phyloP scores from a whole-genome alignment of 2,329 filamentous ascomycete genomes.

The Eutypa lata region DNA sequence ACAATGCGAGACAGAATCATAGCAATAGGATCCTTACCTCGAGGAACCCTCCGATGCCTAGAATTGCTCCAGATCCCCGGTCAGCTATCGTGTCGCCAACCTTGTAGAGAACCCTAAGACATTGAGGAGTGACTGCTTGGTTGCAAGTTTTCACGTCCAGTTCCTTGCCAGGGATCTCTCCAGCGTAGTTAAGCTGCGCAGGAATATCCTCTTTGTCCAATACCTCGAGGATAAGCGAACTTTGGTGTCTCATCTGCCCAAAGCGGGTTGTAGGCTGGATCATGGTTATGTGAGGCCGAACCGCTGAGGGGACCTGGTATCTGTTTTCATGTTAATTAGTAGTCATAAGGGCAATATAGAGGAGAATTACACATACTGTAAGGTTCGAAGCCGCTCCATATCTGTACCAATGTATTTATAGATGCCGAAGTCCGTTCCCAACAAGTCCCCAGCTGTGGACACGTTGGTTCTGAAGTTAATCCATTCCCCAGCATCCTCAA shows the following conservation, averaged over 20 bases:
- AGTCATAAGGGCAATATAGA: neutral
- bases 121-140: conserved; percentile 41
- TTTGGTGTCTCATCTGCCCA: conserved; percentile 44
- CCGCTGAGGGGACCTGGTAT: conserved; percentile 58
- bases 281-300: conserved; percentile 55
- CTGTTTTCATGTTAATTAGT: conserved; percentile 20
- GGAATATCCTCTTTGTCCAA: conserved; percentile 22
- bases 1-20: neutral
- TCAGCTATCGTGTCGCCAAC: conserved; percentile 37
- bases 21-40: conserved; percentile 11
- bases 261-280: conserved; percentile 66
- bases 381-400: conserved; percentile 45
- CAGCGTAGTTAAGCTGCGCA: conserved; percentile 9
- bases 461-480: conserved; percentile 55
- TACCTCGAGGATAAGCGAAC: conserved; percentile 36
- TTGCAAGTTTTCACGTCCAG: conserved; percentile 32
- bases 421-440: conserved; percentile 55
- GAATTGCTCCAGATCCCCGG: conserved; percentile 31
- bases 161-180: conserved; percentile 9
- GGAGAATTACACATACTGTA: conserved; percentile 19
- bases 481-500: conserved; percentile 48
- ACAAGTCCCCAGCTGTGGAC: conserved; percentile 49
- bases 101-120: conserved; percentile 47
- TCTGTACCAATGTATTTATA: conserved; percentile 46
- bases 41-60: conserved; percentile 41